Conservation (phyloP, 164 flowering plant species). For the Cinnamomum micranthum region DNA sequence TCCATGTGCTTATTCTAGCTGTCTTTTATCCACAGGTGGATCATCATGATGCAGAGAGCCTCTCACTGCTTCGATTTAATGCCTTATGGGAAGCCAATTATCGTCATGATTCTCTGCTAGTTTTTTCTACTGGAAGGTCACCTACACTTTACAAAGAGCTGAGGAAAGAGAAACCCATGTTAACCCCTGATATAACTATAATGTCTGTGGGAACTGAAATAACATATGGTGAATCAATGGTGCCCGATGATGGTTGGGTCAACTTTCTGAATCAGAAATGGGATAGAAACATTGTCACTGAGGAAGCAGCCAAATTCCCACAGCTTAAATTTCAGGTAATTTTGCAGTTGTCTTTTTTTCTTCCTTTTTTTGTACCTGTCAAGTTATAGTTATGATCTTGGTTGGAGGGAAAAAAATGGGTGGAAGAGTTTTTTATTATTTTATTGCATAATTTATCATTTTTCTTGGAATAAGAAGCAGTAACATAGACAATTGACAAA, state of each 20-base stretch:
- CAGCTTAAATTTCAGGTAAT: constrained; percentile 84
- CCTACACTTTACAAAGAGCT: constrained; percentile 80
- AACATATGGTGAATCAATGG: constrained; percentile 83
- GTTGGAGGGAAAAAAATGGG: too few relatives aligned
- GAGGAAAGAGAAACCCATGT: constrained; percentile 94
- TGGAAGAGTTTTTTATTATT: too few relatives aligned
- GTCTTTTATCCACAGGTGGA: constrained; percentile 62
- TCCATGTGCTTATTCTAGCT: background rate
- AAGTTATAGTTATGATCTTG: too few relatives aligned
- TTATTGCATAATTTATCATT: too few relatives aligned
- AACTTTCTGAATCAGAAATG: constrained; percentile 70
- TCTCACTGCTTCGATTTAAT: constrained; percentile 82
- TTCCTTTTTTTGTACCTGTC: background rate
- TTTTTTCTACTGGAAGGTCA: constrained; percentile 96
- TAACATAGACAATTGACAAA: background rate
- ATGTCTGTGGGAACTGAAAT: constrained; percentile 99
- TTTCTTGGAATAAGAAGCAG: background rate
- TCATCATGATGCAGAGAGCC: constrained; percentile 86
- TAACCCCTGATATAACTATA: constrained; percentile 93
- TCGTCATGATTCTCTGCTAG: constrained; percentile 78
- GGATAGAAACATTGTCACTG: constrained; percentile 66
- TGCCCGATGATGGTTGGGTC: constrained; percentile 89
- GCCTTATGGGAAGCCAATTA: constrained; percentile 88
- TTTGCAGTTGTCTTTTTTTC: background rate
- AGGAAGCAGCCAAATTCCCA: constrained; percentile 74